phyloP scores from a whole-genome alignment of 202 grass and related monocot species.

The Musa balbisiana region DNA sequence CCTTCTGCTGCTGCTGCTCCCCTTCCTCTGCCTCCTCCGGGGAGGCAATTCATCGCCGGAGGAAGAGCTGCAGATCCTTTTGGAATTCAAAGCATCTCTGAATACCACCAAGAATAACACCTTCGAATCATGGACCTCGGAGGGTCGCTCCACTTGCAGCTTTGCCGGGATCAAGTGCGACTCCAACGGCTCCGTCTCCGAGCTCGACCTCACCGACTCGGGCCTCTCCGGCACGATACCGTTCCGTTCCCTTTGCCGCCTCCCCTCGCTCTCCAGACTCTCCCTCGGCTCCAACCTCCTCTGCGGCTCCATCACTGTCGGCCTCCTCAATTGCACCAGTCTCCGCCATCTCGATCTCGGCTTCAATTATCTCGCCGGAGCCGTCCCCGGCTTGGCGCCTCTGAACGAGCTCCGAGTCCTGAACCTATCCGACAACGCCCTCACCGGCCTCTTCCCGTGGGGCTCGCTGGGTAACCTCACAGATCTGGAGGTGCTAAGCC shows the following conservation, averaged over 20 bases:
- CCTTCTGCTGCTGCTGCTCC: not conserved
- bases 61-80: not conserved
- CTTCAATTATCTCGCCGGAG: slow-evolving; percentile 43
- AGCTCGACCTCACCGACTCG: not conserved
- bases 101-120: not conserved
- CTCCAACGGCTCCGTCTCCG: slow-evolving; percentile 22
- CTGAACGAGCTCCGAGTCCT: slow-evolving; percentile 31
- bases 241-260: slow-evolving; percentile 39
- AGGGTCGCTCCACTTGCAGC: slow-evolving; percentile 29
- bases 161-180: slow-evolving; percentile 62
- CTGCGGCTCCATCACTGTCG: slow-evolving; percentile 15
- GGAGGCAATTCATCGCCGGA: not conserved
- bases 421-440: slow-evolving; percentile 53
- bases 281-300: slow-evolving; percentile 41
- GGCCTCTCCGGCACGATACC: slow-evolving; percentile 21
- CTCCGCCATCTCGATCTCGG: slow-evolving; percentile 48
- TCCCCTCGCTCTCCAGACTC: slow-evolving; percentile 35
- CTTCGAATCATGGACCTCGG: slow-evolving; percentile 48
- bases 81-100: not conserved
- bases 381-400: slow-evolving; percentile 44
- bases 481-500: slow-evolving; percentile 36
- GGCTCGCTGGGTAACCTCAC: slow-evolving; percentile 33
- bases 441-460: slow-evolving; percentile 65
- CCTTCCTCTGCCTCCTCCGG: not conserved
- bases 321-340: slow-evolving; percentile 29